Evolutionary conservation across 2,329 filamentous ascomycete genomes (phyloP).

Genomic region (Fusarium sp.): DNA sequence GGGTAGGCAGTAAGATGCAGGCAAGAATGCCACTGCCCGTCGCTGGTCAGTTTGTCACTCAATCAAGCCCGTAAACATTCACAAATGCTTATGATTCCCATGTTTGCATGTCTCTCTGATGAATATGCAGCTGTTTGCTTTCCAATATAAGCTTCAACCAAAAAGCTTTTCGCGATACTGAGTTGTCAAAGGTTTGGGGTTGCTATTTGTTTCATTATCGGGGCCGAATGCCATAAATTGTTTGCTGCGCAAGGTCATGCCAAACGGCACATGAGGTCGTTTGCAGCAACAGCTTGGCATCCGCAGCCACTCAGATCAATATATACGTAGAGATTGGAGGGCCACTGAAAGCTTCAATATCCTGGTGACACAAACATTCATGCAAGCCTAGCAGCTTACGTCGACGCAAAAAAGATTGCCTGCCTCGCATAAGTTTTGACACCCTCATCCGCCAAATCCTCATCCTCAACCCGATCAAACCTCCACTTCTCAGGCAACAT

Average conservation of each 20-base stretch:
- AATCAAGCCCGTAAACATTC: background rate
- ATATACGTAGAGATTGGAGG: background rate
- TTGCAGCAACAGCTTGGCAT: background rate
- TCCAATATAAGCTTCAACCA: background rate
- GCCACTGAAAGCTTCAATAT: too few relatives aligned
- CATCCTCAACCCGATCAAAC: constrained; percentile 25
- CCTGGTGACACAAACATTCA: background rate
- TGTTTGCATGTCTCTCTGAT: accelerated
- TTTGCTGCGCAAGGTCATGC: too few relatives aligned
- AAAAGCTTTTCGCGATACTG: background rate
- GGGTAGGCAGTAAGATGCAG: background rate
- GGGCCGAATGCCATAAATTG: background rate
- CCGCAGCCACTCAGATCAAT: too few relatives aligned
- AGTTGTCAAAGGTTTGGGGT: background rate
- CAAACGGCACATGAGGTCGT: background rate
- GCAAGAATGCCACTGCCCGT: background rate
- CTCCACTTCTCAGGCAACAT: constrained; percentile 13
- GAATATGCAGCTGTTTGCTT: accelerated
- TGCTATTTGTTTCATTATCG: too few relatives aligned
- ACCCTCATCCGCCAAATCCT: constrained; percentile 21
- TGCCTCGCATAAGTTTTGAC: constrained; percentile 48
- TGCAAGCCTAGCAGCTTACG: background rate
- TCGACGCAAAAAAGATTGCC: constrained; percentile 9
- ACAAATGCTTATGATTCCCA: background rate
- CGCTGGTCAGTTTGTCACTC: background rate